A percentile compares a stretch with the other conserved stretches of the same genome.
phyloP scores from a whole-genome alignment of 441 rosid genomes.

The Macaranga tanarius region DNA sequence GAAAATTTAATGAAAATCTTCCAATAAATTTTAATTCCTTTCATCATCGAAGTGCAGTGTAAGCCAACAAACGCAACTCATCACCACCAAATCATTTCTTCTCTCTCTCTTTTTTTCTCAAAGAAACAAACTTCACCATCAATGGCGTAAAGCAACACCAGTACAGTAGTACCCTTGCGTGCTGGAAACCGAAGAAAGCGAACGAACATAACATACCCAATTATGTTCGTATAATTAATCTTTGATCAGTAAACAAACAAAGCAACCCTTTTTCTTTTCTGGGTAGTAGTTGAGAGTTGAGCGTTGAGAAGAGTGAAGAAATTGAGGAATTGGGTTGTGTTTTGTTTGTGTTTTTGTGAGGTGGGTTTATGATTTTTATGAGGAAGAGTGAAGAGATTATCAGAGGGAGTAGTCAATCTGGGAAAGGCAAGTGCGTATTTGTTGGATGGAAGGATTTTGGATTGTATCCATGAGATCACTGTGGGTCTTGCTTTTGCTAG shows the following conservation, averaged over 20 bases:
- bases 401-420: constrained; percentile 56
- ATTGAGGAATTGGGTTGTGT: not conserved
- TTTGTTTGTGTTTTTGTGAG: not conserved
- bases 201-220: constrained; percentile 1
- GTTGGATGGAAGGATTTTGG: constrained; percentile 66
- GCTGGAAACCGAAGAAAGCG: constrained; percentile 32
- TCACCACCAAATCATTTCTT: constrained; percentile 29
- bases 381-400: not conserved
- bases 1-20: constrained; percentile 3
- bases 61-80: constrained; percentile 37
- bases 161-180: constrained; percentile 38
- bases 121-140: constrained; percentile 12
- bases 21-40: not conserved
- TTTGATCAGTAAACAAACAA: not conserved
- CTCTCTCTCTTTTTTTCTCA: constrained; percentile 7
- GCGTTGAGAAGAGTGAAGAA: not conserved
- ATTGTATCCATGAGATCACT: constrained; percentile 91
- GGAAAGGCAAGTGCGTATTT: constrained; percentile 82
- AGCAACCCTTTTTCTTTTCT: not conserved
- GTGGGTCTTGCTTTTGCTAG: constrained; percentile 69
- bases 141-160: constrained; percentile 59
- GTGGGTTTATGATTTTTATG: constrained; percentile 22
- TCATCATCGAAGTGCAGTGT: constrained; percentile 25
- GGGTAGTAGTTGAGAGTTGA: not conserved
- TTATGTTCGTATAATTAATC: not conserved